Conservation (phyloP, 108 stramenopile genomes). For the Pseudonitzschia pungens region DNA sequence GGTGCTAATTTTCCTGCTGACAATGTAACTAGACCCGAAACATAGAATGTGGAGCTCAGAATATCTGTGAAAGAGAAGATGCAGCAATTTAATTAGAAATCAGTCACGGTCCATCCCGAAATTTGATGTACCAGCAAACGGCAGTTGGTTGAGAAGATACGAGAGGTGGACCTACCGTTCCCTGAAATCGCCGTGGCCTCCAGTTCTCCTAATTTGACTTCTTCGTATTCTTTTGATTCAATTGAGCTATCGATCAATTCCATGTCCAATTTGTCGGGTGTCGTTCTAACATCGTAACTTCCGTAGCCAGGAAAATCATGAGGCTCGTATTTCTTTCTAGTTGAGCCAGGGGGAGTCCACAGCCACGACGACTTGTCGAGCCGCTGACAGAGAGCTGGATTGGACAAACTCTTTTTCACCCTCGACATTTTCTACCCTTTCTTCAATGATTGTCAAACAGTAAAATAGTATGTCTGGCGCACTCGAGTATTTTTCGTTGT, state of each 20-base stretch:
- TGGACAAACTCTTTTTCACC: slow-evolving; percentile 7
- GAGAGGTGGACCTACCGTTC: slow-evolving; percentile 47
- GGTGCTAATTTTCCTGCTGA: slow-evolving; percentile 69
- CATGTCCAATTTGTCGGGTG: slow-evolving; percentile 24
- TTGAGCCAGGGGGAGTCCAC: slow-evolving; percentile 32
- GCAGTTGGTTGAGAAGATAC: too few relatives aligned
- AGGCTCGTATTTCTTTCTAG: slow-evolving; percentile 26
- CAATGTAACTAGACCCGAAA: slow-evolving; percentile 46
- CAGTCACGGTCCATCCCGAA: neutral
- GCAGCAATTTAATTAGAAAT: neutral
- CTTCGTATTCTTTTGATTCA: slow-evolving; percentile 19
- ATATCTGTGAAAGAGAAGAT: neutral
- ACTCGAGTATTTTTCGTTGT: too few relatives aligned
- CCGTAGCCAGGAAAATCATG: slow-evolving; percentile 47
- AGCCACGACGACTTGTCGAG: slow-evolving; percentile 31
- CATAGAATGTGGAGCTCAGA: slow-evolving; percentile 6
- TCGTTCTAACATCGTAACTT: slow-evolving; percentile 32
- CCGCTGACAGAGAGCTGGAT: slow-evolving; percentile 22
- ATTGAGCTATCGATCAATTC: slow-evolving; percentile 15
- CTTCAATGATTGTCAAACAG: too few relatives aligned
- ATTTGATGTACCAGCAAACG: too few relatives aligned
- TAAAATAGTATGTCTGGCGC: too few relatives aligned
- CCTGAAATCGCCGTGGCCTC: slow-evolving; percentile 72
- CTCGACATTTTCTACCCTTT: neutral
- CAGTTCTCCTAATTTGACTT: slow-evolving; percentile 43